Evolutionary conservation across 306 rosid genomes (phyloP).

Genomic region (Vicia sativa): DNA sequence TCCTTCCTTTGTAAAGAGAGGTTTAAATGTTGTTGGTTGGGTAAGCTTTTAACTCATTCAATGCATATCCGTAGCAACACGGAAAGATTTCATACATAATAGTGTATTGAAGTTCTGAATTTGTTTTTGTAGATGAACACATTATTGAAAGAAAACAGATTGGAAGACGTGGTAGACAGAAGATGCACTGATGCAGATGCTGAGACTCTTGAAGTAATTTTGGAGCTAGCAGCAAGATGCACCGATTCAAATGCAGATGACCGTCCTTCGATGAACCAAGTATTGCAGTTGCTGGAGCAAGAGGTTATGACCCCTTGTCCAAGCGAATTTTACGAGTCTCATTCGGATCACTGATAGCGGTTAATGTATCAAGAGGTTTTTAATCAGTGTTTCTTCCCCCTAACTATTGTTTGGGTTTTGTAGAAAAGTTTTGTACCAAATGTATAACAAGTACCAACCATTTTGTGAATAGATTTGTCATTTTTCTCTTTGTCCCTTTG

Average conservation of each 20-base stretch:
- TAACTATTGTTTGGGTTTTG: conserved; percentile 41
- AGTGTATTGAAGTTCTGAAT: conserved; percentile 4
- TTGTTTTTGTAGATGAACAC: conserved; percentile 68
- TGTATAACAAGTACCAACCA: conserved; percentile 28
- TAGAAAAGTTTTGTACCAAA: conserved; percentile 37
- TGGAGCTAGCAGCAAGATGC: conserved; percentile 85
- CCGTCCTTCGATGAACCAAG: conserved; percentile 90
- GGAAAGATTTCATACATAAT: background rate
- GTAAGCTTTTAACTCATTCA: conserved; percentile 53
- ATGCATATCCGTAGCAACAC: background rate
- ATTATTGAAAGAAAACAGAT: conserved; percentile 61
- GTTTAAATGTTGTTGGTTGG: conserved; percentile 97
- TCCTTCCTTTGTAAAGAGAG: conserved; percentile 78
- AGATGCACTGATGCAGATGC: conserved; percentile 69
- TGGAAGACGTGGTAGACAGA: conserved; percentile 75
- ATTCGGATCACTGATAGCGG: conserved; percentile 64
- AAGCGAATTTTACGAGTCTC: conserved; percentile 80
- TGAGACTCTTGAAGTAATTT: conserved; percentile 72
- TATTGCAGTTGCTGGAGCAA: conserved; percentile 80
- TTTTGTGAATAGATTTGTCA: conserved; percentile 39
- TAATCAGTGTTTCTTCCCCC: conserved; percentile 10
- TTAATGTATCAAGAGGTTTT: background rate
- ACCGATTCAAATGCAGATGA: conserved; percentile 79
- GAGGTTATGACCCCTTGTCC: conserved; percentile 89
- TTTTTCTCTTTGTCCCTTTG: background rate